Percentiles rank a stretch among this genome's conserved stretches.
phyloP scores from a whole-genome alignment of 257 asterid species.

The Thymus quinquecostatus region DNA sequence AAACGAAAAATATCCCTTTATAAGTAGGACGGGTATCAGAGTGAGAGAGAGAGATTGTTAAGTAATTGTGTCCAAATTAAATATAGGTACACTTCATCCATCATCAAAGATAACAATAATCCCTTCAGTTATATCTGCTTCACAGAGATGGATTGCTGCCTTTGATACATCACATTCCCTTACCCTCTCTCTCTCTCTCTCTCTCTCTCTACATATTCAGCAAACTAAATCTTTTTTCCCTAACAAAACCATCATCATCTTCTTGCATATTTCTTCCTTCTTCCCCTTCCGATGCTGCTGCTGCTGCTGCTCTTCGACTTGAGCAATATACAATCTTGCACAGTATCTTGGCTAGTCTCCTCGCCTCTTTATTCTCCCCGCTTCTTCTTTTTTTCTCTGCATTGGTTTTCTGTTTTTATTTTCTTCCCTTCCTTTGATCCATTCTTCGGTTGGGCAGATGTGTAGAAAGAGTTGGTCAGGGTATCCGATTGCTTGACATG shows the following conservation, averaged over 20 bases:
- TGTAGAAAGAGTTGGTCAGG: slow-evolving; percentile 17
- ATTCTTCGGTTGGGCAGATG: slow-evolving; percentile 13
- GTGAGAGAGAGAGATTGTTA: no score
- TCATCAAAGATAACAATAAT: not conserved
- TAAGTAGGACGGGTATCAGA: no score
- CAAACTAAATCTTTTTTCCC: not conserved
- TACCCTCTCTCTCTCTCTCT: not conserved
- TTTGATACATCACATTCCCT: not conserved
- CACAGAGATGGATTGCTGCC: no score
- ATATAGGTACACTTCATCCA: not conserved
- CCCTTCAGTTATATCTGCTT: no score
- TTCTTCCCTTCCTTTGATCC: not conserved
- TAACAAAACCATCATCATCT: not conserved
- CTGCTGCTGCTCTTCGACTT: not conserved
- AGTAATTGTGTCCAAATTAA: no score
- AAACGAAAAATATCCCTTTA: not conserved
- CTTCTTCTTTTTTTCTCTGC: not conserved
- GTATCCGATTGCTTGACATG: slow-evolving; percentile 37
- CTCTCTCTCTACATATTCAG: not conserved
- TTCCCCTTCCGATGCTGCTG: not conserved
- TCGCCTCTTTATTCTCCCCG: not conserved
- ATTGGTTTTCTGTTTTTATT: not conserved
- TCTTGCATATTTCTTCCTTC: slow-evolving; percentile 12
- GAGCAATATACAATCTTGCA: not conserved
- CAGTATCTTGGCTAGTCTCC: not conserved